These are phyloP conservation scores for Senecio squalidus DNA, from an alignment of 140 eudicot genomes.

Conservation along the genomic window DNA sequence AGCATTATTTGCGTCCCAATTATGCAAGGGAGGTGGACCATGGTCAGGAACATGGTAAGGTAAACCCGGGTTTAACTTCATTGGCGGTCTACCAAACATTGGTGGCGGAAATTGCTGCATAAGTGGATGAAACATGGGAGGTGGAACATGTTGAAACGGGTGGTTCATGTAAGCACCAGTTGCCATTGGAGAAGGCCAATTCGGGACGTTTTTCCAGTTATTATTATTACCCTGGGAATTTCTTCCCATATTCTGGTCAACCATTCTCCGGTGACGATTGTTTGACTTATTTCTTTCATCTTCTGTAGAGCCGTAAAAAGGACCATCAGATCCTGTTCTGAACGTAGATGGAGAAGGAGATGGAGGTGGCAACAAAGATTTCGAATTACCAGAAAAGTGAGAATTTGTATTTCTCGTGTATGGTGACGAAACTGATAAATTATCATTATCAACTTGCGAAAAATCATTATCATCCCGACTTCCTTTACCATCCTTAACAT, in stretches of 20 bases:
- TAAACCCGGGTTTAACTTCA: conserved; percentile 67
- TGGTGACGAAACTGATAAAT: conserved; percentile 68
- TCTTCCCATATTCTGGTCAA: conserved; percentile 64
- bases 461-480: conserved; percentile 63
- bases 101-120: conserved; percentile 84
- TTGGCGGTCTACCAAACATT: conserved; percentile 73
- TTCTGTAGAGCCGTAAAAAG: conserved; percentile 45
- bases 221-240: conserved; percentile 45
- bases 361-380: conserved; percentile 44
- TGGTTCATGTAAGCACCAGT: conserved; percentile 80
- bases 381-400: conserved; percentile 51
- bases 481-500: conserved; percentile 53
- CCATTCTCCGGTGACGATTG: conserved; percentile 64
- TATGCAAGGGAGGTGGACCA: conserved; percentile 53
- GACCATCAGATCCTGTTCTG: conserved; percentile 45
- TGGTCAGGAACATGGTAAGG: conserved; percentile 62
- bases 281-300: conserved; percentile 70
- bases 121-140: conserved; percentile 72
- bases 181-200: conserved; percentile 77
- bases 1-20: conserved; percentile 73
- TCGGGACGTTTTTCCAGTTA: conserved; percentile 78
- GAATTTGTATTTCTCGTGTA: conserved; percentile 37
- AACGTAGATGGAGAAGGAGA: conserved; percentile 29
- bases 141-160: conserved; percentile 84
- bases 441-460: conserved; percentile 59